Conservation (phyloP, 495 filamentous ascomycete genomes). For the Sporormia fimetaria region DNA sequence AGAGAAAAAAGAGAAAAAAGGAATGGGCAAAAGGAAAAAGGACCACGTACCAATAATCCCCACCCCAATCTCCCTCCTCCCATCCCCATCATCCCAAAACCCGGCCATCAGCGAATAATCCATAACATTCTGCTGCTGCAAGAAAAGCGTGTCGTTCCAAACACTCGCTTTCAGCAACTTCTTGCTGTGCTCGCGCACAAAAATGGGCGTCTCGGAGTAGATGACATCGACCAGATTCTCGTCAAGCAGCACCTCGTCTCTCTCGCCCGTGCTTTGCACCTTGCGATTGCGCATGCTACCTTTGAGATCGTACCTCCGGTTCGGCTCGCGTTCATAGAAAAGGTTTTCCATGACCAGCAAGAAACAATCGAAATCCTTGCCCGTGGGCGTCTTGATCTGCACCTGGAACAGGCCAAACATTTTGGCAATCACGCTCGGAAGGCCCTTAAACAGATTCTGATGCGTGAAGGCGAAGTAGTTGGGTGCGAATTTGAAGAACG, state of each 20-base stretch:
- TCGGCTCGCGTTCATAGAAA: constrained; percentile 89
- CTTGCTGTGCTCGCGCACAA: constrained; percentile 85
- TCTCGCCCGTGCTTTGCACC: constrained; percentile 86
- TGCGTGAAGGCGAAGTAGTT: constrained; percentile 97
- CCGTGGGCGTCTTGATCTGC: constrained; percentile 86
- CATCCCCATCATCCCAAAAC: constrained; percentile 84
- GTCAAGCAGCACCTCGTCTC: constrained; percentile 90
- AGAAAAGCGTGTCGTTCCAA: constrained; percentile 94
- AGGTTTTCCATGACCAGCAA: constrained; percentile 96
- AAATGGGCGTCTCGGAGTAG: constrained; percentile 80
- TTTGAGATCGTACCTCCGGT: constrained; percentile 83
- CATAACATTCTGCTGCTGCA: constrained; percentile 91
- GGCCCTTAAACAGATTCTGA: constrained; percentile 86
- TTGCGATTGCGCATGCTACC: constrained; percentile 97
- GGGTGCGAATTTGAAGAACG: constrained; percentile 88
- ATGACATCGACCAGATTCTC: constrained; percentile 99
- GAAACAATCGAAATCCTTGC: constrained; percentile 88
- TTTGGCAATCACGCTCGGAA: constrained; percentile 95
- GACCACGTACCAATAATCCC: constrained; percentile 70
- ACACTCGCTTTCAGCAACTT: constrained; percentile 71
- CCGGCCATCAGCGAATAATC: constrained; percentile 98
- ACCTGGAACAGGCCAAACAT: constrained; percentile 99
- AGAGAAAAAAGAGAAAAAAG: background rate
- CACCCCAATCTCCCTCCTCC: constrained; percentile 77
- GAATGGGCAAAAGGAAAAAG: constrained; percentile 1